These are phyloP conservation scores for Rhazya stricta DNA, from an alignment of 257 asterid genomes.

Conservation along the genomic window DNA sequence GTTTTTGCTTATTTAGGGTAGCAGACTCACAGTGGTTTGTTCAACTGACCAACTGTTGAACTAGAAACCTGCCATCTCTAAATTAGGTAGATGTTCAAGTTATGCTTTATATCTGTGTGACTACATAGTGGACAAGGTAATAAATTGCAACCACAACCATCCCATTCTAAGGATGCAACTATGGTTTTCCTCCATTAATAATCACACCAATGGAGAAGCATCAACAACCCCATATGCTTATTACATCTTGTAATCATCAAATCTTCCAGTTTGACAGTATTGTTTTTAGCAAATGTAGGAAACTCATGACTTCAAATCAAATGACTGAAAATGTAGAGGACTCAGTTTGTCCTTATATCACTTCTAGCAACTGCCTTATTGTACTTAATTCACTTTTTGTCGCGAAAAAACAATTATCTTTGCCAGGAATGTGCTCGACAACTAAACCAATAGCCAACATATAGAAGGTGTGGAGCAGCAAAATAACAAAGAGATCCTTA, in stretches of 20 bases:
- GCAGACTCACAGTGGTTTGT: too few relatives aligned
- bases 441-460: not conserved
- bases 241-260: too few relatives aligned
- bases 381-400: not conserved
- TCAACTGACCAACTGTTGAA: too few relatives aligned
- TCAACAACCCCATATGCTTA: too few relatives aligned
- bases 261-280: too few relatives aligned
- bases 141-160: not conserved
- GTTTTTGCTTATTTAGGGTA: not conserved
- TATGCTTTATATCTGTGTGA: not conserved
- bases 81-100: not conserved
- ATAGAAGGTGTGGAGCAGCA: not conserved
- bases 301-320: not conserved
- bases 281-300: too few relatives aligned
- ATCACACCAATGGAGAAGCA: too few relatives aligned
- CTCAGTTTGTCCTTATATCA: not conserved
- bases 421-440: not conserved
- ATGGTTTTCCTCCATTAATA: too few relatives aligned
- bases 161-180: not conserved
- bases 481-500: conserved; percentile 17
- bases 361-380: not conserved
- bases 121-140: not conserved
- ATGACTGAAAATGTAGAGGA: not conserved
- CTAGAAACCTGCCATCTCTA: not conserved
- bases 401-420: not conserved